A percentile compares a stretch with the other conserved stretches of the same genome.
Evolutionary conservation across 495 filamentous ascomycete species (phyloP).

Genomic region (Aspergillus haitiensis): DNA sequence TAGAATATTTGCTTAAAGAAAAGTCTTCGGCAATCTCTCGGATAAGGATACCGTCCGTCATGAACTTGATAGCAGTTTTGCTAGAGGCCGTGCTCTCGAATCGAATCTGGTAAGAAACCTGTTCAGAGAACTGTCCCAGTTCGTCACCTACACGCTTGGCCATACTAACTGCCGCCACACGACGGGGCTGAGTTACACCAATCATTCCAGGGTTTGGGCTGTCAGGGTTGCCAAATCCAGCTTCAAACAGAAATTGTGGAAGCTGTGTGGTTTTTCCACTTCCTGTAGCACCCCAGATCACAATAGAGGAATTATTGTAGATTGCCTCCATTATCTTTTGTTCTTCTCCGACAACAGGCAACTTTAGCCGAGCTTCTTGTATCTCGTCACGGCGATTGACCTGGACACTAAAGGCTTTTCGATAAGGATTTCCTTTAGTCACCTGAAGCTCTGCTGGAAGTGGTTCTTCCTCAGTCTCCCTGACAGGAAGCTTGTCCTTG

Average conservation of each 20-base stretch:
- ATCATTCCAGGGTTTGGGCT: slow-evolving; percentile 87
- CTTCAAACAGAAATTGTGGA: slow-evolving; percentile 92
- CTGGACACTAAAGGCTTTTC: slow-evolving; percentile 74
- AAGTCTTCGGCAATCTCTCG: slow-evolving; percentile 92
- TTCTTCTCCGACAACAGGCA: slow-evolving; percentile 92
- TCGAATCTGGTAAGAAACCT: slow-evolving; percentile 91
- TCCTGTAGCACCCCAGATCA: slow-evolving; percentile 95
- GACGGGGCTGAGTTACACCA: slow-evolving; percentile 88
- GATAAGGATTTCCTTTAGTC: slow-evolving; percentile 55
- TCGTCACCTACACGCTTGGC: slow-evolving; percentile 87
- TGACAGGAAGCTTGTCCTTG: slow-evolving; percentile 30
- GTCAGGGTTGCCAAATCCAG: slow-evolving; percentile 78
- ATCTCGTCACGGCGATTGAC: slow-evolving; percentile 72
- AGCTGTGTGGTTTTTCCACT: slow-evolving; percentile 97
- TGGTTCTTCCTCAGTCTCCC: slow-evolving; percentile 66
- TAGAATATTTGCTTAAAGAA: slow-evolving; percentile 86
- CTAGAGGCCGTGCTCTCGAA: slow-evolving; percentile 83
- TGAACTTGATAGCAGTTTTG: slow-evolving; percentile 94
- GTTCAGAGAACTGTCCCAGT: slow-evolving; percentile 63
- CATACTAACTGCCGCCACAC: slow-evolving; percentile 94
- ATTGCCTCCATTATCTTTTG: slow-evolving; percentile 99
- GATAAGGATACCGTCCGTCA: slow-evolving; percentile 96
- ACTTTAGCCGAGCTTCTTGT: slow-evolving; percentile 70
- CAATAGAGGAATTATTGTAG: slow-evolving; percentile 78
- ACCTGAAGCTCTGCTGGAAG: slow-evolving; percentile 71